phyloP scores from a whole-genome alignment of 495 filamentous ascomycete genomes.

The Amphirosellinia nigrospora region DNA sequence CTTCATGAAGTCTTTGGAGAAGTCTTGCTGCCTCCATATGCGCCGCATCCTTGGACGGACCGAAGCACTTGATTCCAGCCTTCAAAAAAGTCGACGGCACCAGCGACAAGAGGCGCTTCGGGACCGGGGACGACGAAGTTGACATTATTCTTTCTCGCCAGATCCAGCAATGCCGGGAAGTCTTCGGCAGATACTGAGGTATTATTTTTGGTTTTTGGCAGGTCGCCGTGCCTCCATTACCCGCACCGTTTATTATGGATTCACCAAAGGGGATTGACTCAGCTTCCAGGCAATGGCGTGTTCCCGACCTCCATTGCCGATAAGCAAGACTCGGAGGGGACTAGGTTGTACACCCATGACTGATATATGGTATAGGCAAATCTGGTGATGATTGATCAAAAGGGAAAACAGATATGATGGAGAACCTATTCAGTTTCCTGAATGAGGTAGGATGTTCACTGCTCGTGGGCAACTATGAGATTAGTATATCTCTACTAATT shows the following conservation, averaged over 20 bases:
- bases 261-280: constrained; percentile 72
- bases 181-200: constrained; percentile 69
- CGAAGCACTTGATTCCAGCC: constrained; percentile 83
- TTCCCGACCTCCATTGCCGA: constrained; percentile 93
- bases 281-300: constrained; percentile 96
- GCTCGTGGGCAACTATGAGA: constrained; percentile 1
- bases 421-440: neutral
- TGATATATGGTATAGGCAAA: constrained; percentile 8
- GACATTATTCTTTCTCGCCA: constrained; percentile 73
- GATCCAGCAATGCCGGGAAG: constrained; percentile 75
- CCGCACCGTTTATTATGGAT: constrained; percentile 70
- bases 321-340: constrained; percentile 71
- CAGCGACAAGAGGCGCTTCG: constrained; percentile 92
- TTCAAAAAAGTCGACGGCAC: constrained; percentile 83
- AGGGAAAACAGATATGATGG: neutral
- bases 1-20: constrained; percentile 98
- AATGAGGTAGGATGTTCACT: neutral
- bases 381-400: neutral
- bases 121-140: constrained; percentile 92
- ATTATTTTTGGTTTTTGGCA: constrained; percentile 76
- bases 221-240: constrained; percentile 88
- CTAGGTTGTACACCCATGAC: constrained; percentile 34
- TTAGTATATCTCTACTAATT: neutral
- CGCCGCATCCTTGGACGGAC: constrained; percentile 84
- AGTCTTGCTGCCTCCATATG: constrained; percentile 92